Evolutionary conservation across 805 yeast species (phyloP).

Genomic region (Kurtzmaniella fragi): DNA sequence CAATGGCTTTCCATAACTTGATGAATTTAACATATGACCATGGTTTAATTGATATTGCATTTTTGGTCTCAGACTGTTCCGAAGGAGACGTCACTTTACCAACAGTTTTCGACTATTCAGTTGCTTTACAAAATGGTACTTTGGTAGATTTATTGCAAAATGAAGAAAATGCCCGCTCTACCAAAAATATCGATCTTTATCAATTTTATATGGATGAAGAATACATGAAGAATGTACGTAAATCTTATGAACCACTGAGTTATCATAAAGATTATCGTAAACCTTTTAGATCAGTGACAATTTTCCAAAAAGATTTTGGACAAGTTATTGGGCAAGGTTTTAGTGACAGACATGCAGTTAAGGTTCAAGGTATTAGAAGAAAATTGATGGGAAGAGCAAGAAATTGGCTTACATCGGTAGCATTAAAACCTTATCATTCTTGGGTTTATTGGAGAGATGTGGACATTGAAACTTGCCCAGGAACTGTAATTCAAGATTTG

Average conservation of each 20-base stretch:
- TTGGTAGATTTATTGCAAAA: constrained; percentile 44
- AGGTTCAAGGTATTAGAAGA: constrained; percentile 79
- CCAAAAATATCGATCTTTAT: constrained; percentile 49
- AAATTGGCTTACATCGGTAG: constrained; percentile 73
- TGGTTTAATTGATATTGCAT: constrained; percentile 71
- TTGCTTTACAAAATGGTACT: constrained; percentile 68
- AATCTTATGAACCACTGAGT: constrained; percentile 53
- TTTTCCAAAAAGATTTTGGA: constrained; percentile 82
- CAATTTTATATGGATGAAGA: constrained; percentile 62
- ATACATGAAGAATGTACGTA: constrained; percentile 52
- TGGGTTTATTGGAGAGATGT: constrained; percentile 94
- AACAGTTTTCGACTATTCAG: constrained; percentile 57
- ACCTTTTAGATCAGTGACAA: constrained; percentile 75
- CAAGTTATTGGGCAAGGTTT: constrained; percentile 91
- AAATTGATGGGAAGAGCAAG: constrained; percentile 85
- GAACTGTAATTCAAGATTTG: constrained; percentile 65
- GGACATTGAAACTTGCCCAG: constrained; percentile 79
- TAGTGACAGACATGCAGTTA: constrained; percentile 78
- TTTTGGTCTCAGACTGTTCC: constrained; percentile 76
- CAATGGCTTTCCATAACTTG: constrained; percentile 77
- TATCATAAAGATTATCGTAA: constrained; percentile 56
- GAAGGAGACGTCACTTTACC: constrained; percentile 62
- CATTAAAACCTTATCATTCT: constrained; percentile 76
- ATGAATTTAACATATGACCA: constrained; percentile 87
- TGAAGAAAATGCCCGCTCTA: constrained; percentile 30